Percentiles rank a stretch among this genome's conserved stretches.
Evolutionary conservation across 257 asterid genomes (phyloP).

Genomic region (Ocimum tenuiflorum): DNA sequence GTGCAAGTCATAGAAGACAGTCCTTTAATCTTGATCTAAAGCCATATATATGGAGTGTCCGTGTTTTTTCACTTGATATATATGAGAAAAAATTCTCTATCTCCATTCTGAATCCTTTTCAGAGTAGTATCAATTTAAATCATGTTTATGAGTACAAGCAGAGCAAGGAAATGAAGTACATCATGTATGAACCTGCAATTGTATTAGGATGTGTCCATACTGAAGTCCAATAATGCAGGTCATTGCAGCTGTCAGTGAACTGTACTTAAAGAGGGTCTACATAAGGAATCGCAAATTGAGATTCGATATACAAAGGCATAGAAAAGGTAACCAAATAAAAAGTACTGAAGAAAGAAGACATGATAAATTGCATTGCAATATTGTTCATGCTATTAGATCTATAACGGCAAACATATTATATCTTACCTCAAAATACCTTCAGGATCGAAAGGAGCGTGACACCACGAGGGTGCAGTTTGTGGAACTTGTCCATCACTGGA

Average conservation of each 20-base stretch:
- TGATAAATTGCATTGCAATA: not conserved
- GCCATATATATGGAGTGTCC: not conserved
- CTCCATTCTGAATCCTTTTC: not conserved
- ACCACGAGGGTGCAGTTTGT: slow-evolving; percentile 49
- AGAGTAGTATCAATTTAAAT: not conserved
- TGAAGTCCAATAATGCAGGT: slow-evolving; percentile 80
- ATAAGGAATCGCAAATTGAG: slow-evolving; percentile 14
- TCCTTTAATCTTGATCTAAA: not conserved
- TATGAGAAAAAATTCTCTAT: not conserved
- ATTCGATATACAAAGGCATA: slow-evolving; percentile 1
- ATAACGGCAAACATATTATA: not conserved
- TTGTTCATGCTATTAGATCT: not conserved
- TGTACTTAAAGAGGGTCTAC: slow-evolving; percentile 28
- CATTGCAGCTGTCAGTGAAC: slow-evolving; percentile 73
- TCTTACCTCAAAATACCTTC: slow-evolving; percentile 84
- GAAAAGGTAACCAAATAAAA: not conserved
- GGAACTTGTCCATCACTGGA: slow-evolving; percentile 40
- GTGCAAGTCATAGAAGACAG: not conserved
- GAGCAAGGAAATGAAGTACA: not conserved
- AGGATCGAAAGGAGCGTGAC: slow-evolving; percentile 79
- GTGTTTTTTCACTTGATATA: not conserved
- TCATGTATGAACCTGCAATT: slow-evolving; percentile 41
- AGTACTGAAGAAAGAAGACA: not conserved
- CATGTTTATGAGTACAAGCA: not conserved
- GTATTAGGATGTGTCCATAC: slow-evolving; percentile 67